Percentiles rank a stretch among this genome's conserved stretches.
Conservation (phyloP, 2,329 filamentous ascomycete species). For the Claviceps lovelessii region DNA sequence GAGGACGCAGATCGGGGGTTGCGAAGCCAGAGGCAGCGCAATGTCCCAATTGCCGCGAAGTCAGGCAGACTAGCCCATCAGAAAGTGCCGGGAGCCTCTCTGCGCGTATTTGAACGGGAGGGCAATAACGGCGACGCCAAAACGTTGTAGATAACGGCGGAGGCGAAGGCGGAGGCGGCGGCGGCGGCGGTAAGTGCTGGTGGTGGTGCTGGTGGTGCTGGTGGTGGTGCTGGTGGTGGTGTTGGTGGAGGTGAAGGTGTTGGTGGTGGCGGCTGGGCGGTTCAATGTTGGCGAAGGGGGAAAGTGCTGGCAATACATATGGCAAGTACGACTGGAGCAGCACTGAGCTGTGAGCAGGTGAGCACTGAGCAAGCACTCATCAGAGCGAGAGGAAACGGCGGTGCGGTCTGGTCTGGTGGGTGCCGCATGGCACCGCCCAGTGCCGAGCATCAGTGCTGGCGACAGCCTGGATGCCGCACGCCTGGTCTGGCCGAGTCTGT, state of each 20-base stretch:
- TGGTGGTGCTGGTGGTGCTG: background rate
- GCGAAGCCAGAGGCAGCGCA: conserved; percentile 22
- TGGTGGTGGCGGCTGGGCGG: background rate
- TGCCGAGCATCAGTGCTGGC: too few relatives aligned
- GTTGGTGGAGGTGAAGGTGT: background rate
- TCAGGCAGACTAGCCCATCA: conserved; percentile 22
- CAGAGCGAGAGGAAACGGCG: too few relatives aligned
- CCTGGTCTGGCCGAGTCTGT: too few relatives aligned
- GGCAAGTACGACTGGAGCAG: too few relatives aligned
- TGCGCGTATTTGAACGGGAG: conserved; percentile 6
- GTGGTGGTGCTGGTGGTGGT: background rate
- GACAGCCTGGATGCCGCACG: too few relatives aligned
- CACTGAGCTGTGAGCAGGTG: too few relatives aligned
- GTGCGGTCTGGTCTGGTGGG: too few relatives aligned
- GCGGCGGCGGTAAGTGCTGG: background rate
- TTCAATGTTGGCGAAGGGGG: background rate
- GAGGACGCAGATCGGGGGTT: conserved; percentile 14
- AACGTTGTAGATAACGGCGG: background rate
- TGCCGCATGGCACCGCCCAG: too few relatives aligned
- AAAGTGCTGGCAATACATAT: background rate
- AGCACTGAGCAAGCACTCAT: too few relatives aligned
- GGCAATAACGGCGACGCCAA: conserved; percentile 1
- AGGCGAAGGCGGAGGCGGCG: background rate
- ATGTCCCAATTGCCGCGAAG: conserved; percentile 25
- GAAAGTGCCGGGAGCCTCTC: conserved; percentile 12